A percentile compares a stretch with the other conserved stretches of the same genome.
Evolutionary conservation across 345 rosid species (phyloP).

Genomic region (Limnanthes douglasii): DNA sequence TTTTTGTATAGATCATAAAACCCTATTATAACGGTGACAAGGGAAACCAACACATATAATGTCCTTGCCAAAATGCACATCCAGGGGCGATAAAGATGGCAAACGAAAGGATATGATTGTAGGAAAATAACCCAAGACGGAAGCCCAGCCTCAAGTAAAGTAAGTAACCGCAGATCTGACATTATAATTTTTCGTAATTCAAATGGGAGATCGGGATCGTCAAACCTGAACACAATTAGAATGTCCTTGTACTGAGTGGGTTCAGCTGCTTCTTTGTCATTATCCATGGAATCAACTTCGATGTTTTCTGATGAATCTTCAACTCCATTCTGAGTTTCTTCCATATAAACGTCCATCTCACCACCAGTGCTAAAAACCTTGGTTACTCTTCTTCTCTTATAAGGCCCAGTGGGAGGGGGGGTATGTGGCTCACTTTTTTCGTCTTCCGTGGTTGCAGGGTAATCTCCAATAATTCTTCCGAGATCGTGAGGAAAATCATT

Average conservation of each 20-base stretch:
- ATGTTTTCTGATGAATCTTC: constrained; percentile 12
- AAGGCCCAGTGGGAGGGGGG: constrained; percentile 61
- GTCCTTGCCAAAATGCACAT: constrained; percentile 95
- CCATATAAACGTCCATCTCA: constrained; percentile 46
- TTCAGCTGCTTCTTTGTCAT: too few relatives aligned
- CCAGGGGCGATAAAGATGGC: constrained; percentile 95
- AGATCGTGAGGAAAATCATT: constrained; percentile 22
- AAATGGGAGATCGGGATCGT: constrained; percentile 72
- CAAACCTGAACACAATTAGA: constrained; percentile 58
- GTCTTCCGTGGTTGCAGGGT: constrained; percentile 12
- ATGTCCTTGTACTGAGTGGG: constrained; percentile 54
- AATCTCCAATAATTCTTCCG: constrained; percentile 20
- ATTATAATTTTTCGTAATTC: constrained; percentile 56
- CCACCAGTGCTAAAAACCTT: constrained; percentile 21
- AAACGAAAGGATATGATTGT: constrained; percentile 88
- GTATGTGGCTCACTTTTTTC: constrained; percentile 33
- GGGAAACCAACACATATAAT: constrained; percentile 58
- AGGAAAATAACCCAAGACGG: constrained; percentile 98
- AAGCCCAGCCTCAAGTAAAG: constrained; percentile 88
- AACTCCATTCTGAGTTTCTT: constrained; percentile 37
- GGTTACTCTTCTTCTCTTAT: constrained; percentile 64
- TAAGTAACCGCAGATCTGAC: constrained; percentile 68
- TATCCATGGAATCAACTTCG: too few relatives aligned
- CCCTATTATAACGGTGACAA: constrained; percentile 75
- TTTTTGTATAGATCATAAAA: constrained; percentile 95